Percentiles rank a stretch among this genome's conserved stretches.
Evolutionary conservation across 257 asterid genomes (phyloP).

Genomic region (Fraxinus anomala): DNA sequence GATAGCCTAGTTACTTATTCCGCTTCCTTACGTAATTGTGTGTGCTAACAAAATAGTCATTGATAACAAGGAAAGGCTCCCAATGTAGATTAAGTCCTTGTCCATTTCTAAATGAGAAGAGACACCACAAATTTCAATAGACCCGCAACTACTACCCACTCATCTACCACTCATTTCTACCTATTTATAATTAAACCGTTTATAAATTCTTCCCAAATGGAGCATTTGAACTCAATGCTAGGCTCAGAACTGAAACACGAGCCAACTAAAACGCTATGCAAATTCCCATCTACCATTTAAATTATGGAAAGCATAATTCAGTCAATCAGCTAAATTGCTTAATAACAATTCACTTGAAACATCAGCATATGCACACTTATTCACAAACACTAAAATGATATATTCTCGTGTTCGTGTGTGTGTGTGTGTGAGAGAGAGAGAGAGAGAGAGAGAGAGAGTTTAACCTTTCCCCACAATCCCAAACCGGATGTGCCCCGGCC

Average conservation of each 20-base stretch:
- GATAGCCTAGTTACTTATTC: neutral
- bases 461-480: slow-evolving; percentile 77
- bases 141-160: no score
- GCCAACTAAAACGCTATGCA: slow-evolving; percentile 15
- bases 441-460: slow-evolving; percentile 22
- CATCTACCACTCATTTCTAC: no score
- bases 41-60: neutral
- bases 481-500: slow-evolving; percentile 98
- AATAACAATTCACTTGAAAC: slow-evolving; percentile 15
- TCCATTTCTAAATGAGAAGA: neutral
- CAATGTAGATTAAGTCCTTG: neutral
- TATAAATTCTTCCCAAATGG: no score
- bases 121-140: neutral
- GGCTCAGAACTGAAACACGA: slow-evolving; percentile 10
- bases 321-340: slow-evolving; percentile 13
- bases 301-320: neutral
- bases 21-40: neutral
- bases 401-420: no score
- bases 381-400: neutral
- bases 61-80: slow-evolving; percentile 5
- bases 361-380: slow-evolving; percentile 7
- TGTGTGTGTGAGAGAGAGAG: neutral
- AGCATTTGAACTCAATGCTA: slow-evolving; percentile 1
- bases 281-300: neutral
- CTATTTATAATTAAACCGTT: no score